A percentile compares a stretch with the other conserved stretches of the same genome.
These are phyloP conservation scores for Naumovozyma castellii DNA, from an alignment of 805 yeast species.

Conservation along the genomic window DNA sequence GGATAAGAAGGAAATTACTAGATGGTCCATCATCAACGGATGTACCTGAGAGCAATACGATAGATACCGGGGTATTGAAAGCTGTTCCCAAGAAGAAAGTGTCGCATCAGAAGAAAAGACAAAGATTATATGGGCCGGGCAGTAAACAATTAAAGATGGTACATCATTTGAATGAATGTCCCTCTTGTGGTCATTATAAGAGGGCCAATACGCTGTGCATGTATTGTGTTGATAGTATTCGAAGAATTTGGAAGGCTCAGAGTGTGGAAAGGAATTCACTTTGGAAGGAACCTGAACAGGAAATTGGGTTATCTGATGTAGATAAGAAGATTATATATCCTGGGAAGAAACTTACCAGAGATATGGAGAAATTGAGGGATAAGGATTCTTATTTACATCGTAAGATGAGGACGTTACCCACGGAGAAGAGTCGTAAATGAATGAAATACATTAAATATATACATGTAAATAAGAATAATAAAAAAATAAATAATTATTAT, in stretches of 20 bases:
- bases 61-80: conserved; percentile 46
- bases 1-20: neutral
- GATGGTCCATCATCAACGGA: neutral
- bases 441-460: neutral
- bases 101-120: conserved; percentile 79
- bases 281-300: conserved; percentile 19
- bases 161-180: conserved; percentile 77
- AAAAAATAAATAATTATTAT: no score
- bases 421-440: conserved; percentile 23
- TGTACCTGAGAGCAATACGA: neutral
- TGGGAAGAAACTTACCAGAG: conserved; percentile 47
- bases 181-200: conserved; percentile 89
- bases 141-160: conserved; percentile 67
- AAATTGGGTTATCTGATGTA: conserved; percentile 37
- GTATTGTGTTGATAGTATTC: conserved; percentile 82
- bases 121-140: conserved; percentile 73
- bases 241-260: conserved; percentile 53
- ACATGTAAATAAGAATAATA: neutral
- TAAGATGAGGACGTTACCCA: conserved; percentile 49
- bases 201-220: conserved; percentile 86
- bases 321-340: conserved; percentile 67
- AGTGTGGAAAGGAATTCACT: conserved; percentile 16
- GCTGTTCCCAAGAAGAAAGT: conserved; percentile 95
- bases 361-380: conserved; percentile 38
- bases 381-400: conserved; percentile 47